Base-by-base conservation (phyloP, 768 basidiomycete genomes). In the Omphalotus guepiniiformis region DNA sequence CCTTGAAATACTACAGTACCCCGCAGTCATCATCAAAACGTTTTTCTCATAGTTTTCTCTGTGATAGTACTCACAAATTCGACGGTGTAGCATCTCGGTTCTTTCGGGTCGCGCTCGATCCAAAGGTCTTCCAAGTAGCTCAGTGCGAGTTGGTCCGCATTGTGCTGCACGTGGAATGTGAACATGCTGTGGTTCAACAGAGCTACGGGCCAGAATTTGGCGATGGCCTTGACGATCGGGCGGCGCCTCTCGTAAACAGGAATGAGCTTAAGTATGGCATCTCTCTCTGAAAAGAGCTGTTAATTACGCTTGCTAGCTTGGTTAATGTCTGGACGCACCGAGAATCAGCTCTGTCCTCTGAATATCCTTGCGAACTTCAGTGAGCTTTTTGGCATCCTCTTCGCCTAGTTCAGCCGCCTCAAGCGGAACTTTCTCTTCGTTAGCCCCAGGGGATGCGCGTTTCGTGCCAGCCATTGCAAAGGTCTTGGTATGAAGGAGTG, bases 181-280 rank as follows among this genome's bases (percentile, higher is more conserved):
- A 91, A 68, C 54, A 81, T 56, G 39, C 61, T 55, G 65, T 88
- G 71, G 69, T 89, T 87, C 79, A 88, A 78, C 57, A 93, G 70
- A 35, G 89, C 86, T 51, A 86, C 76, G n/a, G 86, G 79, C 90
- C 90, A 93, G 69, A 92, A 92, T 60, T 83, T 85, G 47, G 75
- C 64, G 60, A 93, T 88, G 21, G 65, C 63, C 65, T 83, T 84
- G 39, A 79, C 65, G 37, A 83, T 66, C 50, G 71, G 72, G 40
- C 88, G 85, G 55, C 90, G 82, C 65, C 78, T 82, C 61, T 82
- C 77, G 57, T 83, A 91, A 21, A 80, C 78, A 29, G 84, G 78
- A 13, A 63, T 58, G 49, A 88, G 66, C 45, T 73, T 73, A 49
- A 73, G 62, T 56, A 83, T 75, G 26, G 79, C 77, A 53, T 75